Percentiles rank a stretch among this genome's conserved stretches.
Conservation (phyloP, 2,329 filamentous ascomycete species). For the Fusarium subtropicale region DNA sequence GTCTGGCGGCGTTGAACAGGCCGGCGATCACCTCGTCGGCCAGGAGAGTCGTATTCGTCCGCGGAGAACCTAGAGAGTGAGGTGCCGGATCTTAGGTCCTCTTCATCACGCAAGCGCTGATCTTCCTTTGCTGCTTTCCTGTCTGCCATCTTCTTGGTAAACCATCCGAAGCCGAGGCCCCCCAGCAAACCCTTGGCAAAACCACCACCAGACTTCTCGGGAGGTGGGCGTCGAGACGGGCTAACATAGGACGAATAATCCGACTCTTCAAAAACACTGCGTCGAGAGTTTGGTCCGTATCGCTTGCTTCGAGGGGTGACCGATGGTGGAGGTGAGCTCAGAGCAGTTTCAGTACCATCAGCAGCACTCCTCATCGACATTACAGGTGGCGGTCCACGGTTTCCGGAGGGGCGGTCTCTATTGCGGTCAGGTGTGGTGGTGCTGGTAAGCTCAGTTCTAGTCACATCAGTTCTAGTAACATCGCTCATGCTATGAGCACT, state of each 20-base stretch:
- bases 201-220: conserved; percentile 60
- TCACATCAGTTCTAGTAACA: conserved; percentile 51
- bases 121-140: conserved; percentile 62
- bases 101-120: conserved; percentile 60
- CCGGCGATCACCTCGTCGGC: conserved; percentile 53
- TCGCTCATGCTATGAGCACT: conserved; percentile 58
- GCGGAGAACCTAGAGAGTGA: conserved; percentile 75
- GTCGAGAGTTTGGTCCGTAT: conserved; percentile 56
- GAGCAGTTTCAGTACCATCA: conserved; percentile 56
- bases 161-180: conserved; percentile 74
- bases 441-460: conserved; percentile 51
- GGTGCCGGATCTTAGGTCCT: conserved; percentile 69
- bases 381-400: conserved; percentile 51
- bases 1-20: conserved; percentile 49
- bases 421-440: conserved; percentile 50
- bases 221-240: conserved; percentile 67
- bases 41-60: conserved; percentile 69
- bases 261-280: conserved; percentile 62
- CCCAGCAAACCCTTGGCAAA: conserved; percentile 69
- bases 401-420: conserved; percentile 54
- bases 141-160: conserved; percentile 73
- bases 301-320: conserved; percentile 61
- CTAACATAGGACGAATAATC: conserved; percentile 72
- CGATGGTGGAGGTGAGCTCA: conserved; percentile 55
- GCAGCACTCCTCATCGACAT: conserved; percentile 62